Evolutionary conservation across 164 flowering plant genomes (phyloP).

Genomic region (Vitis rotundifolia): DNA sequence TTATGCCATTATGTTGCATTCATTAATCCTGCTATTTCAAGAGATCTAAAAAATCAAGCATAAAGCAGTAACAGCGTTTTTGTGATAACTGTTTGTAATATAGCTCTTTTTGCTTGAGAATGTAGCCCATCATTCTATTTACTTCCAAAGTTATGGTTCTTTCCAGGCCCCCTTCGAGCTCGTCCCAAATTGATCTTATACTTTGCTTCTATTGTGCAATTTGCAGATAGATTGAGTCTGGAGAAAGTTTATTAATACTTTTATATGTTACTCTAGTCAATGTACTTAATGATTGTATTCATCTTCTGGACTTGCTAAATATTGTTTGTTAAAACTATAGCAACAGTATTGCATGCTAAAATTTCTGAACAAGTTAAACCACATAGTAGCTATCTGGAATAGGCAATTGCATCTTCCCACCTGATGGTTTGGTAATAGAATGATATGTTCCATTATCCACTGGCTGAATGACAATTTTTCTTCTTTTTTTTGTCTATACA

Average conservation of each 20-base stretch:
- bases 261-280: not conserved
- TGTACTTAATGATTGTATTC: not conserved
- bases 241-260: not conserved
- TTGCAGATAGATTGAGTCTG: not conserved
- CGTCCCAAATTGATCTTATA: not conserved
- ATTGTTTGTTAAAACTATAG: no score
- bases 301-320: not conserved
- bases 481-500: no score
- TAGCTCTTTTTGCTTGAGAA: no score
- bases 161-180: no score
- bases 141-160: no score
- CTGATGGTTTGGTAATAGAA: not conserved
- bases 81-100: no score
- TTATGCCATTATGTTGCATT: no score
- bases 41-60: no score
- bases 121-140: no score
- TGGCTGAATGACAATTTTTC: not conserved
- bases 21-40: no score
- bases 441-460: not conserved
- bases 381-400: not conserved
- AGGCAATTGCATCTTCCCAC: not conserved
- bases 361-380: not conserved
- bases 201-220: not conserved
- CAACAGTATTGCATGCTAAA: not conserved
- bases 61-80: no score